These are phyloP conservation scores for Phragmites australis DNA, from an alignment of 176 grass and related monocot species.

Conservation along the genomic window DNA sequence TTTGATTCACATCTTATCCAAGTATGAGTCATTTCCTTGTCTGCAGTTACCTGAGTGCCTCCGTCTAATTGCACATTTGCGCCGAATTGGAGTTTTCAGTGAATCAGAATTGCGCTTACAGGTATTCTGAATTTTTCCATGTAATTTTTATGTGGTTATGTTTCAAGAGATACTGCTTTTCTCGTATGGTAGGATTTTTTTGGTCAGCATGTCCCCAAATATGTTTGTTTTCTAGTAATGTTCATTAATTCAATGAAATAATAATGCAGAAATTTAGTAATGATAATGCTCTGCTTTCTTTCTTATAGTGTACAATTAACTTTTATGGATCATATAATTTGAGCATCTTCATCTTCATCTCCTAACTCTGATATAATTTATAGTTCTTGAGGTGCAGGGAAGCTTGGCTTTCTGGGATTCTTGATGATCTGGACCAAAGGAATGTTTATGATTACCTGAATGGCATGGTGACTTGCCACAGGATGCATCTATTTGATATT, in stretches of 20 bases:
- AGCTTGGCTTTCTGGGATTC: constrained; percentile 86
- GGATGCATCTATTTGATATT: constrained; percentile 91
- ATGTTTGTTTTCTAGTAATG: not conserved
- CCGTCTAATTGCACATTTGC: constrained; percentile 78
- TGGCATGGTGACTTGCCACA: constrained; percentile 87
- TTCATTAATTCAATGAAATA: not conserved
- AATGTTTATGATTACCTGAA: constrained; percentile 91
- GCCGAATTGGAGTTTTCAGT: constrained; percentile 82
- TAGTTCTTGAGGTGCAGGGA: constrained; percentile 99
- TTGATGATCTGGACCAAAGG: constrained; percentile 89
- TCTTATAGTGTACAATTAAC: not conserved
- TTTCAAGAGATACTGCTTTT: constrained; percentile 10
- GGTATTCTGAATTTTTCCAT: constrained; percentile 45
- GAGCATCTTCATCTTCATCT: not conserved
- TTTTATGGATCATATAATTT: constrained; percentile 29
- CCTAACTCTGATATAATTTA: constrained; percentile 45
- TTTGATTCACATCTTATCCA: constrained; percentile 1
- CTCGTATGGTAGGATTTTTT: not conserved
- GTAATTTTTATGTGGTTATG: not conserved
- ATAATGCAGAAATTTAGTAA: not conserved
- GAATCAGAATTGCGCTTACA: constrained; percentile 94
- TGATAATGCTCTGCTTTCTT: constrained; percentile 10
- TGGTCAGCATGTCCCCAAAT: not conserved
- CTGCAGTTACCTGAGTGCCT: constrained; percentile 92
- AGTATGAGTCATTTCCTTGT: constrained; percentile 41